phyloP scores from a whole-genome alignment of 345 rosid genomes.

The Salix koriyanagi region DNA sequence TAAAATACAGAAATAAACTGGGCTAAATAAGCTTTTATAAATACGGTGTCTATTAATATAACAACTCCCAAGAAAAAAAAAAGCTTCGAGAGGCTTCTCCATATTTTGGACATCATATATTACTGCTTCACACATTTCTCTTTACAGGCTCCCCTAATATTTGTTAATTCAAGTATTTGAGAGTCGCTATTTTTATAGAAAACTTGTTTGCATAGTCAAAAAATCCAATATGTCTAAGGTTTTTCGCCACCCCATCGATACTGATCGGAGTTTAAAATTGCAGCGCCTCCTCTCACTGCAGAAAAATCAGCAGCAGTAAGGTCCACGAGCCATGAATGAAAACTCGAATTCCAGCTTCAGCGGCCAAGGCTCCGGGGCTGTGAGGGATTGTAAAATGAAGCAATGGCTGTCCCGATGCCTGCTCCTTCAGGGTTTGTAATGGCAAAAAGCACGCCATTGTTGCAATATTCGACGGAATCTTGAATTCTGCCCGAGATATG shows the following conservation, averaged over 20 bases:
- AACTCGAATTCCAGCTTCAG: constrained; percentile 83
- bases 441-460: constrained; percentile 77
- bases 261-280: constrained; percentile 68
- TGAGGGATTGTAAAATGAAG: constrained; percentile 62
- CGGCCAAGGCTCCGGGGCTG: constrained; percentile 54
- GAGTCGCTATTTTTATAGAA: background rate
- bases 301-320: constrained; percentile 89
- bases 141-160: too few species aligned
- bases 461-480: constrained; percentile 33
- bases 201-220: background rate
- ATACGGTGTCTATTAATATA: too few species aligned
- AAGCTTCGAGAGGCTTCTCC: too few species aligned
- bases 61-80: too few species aligned
- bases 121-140: too few species aligned
- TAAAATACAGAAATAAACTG: too few species aligned
- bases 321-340: constrained; percentile 97
- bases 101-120: too few species aligned
- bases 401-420: constrained; percentile 56
- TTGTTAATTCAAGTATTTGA: too few species aligned
- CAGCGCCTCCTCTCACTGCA: constrained; percentile 81
- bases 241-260: constrained; percentile 19
- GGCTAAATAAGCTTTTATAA: too few species aligned
- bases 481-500: constrained; percentile 75
- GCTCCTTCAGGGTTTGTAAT: constrained; percentile 72
- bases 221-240: too few species aligned